Evolutionary conservation across 176 grass and related monocot genomes (phyloP).

Genomic region (Ensete ventricosum): DNA sequence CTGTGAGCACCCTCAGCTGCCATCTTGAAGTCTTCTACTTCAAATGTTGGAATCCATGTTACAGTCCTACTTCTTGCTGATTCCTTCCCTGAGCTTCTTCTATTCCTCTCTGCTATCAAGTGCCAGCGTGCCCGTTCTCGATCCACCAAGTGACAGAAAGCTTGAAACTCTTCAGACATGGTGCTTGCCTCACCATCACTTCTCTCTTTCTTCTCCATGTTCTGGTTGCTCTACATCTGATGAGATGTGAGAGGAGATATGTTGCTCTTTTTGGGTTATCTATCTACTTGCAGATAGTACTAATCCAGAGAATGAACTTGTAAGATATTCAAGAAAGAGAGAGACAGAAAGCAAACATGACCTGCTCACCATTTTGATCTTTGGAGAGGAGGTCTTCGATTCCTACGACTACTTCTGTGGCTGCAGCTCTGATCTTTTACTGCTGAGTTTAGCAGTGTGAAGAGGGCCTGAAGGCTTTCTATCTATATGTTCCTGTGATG

Average conservation of each 20-base stretch:
- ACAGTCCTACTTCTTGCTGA: not conserved
- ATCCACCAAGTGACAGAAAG: slow-evolving; percentile 24
- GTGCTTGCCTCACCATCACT: slow-evolving; percentile 15
- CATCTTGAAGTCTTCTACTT: slow-evolving; percentile 23
- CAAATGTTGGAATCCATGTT: slow-evolving; percentile 27
- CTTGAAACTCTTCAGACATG: slow-evolving; percentile 22
- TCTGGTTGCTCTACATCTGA: not conserved
- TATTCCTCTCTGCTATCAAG: slow-evolving; percentile 1
- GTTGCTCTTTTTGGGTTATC: too few species aligned
- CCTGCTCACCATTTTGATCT: too few species aligned
- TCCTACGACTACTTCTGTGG: too few species aligned
- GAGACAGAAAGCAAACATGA: too few species aligned
- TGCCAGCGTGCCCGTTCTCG: slow-evolving; percentile 14
- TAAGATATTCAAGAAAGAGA: too few species aligned
- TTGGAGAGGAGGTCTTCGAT: too few species aligned
- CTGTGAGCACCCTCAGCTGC: not conserved
- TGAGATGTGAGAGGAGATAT: not conserved
- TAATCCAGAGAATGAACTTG: not conserved
- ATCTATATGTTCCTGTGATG: too few species aligned
- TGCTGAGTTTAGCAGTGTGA: too few species aligned
- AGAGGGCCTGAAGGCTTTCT: too few species aligned
- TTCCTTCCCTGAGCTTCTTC: slow-evolving; percentile 6
- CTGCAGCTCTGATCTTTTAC: too few species aligned
- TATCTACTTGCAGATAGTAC: not conserved
- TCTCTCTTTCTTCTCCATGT: slow-evolving; percentile 16